Base-by-base conservation (phyloP, 495 filamentous ascomycete species). In the Acidiella bohemica region DNA sequence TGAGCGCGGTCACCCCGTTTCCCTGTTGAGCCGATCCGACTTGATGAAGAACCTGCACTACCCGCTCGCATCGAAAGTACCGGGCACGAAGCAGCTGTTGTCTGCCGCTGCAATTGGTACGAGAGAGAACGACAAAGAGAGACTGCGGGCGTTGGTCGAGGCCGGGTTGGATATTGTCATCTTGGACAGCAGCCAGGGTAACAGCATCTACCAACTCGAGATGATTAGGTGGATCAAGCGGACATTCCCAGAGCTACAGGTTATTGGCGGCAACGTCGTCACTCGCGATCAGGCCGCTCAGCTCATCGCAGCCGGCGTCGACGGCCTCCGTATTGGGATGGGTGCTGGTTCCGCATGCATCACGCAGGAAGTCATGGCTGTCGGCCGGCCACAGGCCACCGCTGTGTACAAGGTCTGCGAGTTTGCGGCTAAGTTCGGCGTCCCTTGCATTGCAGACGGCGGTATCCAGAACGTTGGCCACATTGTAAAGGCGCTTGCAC, bases 331-430 rank as follows among this genome's bases (percentile, higher is more conserved):
- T 55, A 99, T 99, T 62, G 90, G 90, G 59, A 99, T 99, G 90
- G 90, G 90, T 52, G 88, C 82, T 58, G 90, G 90, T 54, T 90
- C 81, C 51, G 90, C 90, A 55, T 99, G 90, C 66, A 99, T 99
- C 55, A 99, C 90, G 32, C 90, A 99, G 65, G 90, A 99, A 66
- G 90, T 99, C 55, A 99, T 99, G 90, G 90, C 90, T 39, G 85
- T 95, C 29, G 90, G 90, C 26, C 79, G 90, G 50, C 90, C 90
- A 43, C 90, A 99, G 65, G 90, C 90, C 13, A 80, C 83, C 9
- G 73, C 88, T 26, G 87, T 99, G 42, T 84, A 78, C 68, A 84
- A 79, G 55, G 87, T 96, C 49, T 74, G 81, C 44, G 62, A 68
- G 18, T 99, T 96, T 53, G 90, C 90, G 24, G 80, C 80, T 32